Percentiles rank a stretch among this genome's conserved stretches.
Evolutionary conservation across 2,329 filamentous ascomycete species (phyloP).

Genomic region (Colletotrichum lupini): DNA sequence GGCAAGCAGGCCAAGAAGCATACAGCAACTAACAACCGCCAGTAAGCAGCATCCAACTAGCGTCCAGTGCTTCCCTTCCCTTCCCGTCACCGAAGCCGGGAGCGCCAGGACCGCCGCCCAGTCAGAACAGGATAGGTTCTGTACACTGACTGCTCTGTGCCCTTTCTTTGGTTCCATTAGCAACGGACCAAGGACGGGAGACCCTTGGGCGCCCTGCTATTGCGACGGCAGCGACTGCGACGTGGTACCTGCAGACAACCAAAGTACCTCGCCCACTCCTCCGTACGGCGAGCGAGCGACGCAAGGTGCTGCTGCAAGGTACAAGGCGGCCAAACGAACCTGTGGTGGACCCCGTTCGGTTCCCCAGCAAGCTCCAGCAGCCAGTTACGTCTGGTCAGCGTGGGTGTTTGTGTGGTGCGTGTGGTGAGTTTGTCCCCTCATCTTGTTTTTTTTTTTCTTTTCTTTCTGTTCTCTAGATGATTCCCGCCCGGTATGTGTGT

Average conservation of each 20-base stretch:
- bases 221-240: not conserved
- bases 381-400: not conserved
- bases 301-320: conserved; percentile 22
- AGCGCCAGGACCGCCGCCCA: not conserved
- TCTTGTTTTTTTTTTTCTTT: not conserved
- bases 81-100: not conserved
- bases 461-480: not conserved
- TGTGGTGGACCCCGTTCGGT: conserved; percentile 12
- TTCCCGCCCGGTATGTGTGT: not conserved
- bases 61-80: conserved; percentile 5
- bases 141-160: not conserved
- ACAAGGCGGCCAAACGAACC: conserved; percentile 26
- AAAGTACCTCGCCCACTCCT: conserved; percentile 10
- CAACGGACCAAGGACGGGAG: not conserved
- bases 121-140: not conserved
- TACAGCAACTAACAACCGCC: no score
- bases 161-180: not conserved
- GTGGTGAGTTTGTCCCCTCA: not conserved
- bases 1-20: not conserved
- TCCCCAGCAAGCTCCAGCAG: not conserved
- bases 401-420: not conserved
- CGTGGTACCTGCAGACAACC: conserved; percentile 1
- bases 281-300: not conserved
- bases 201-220: not conserved
- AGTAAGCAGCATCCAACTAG: not conserved